These are phyloP conservation scores for Cercospora sojina DNA, from an alignment of 2,329 filamentous ascomycete genomes.

Conservation along the genomic window DNA sequence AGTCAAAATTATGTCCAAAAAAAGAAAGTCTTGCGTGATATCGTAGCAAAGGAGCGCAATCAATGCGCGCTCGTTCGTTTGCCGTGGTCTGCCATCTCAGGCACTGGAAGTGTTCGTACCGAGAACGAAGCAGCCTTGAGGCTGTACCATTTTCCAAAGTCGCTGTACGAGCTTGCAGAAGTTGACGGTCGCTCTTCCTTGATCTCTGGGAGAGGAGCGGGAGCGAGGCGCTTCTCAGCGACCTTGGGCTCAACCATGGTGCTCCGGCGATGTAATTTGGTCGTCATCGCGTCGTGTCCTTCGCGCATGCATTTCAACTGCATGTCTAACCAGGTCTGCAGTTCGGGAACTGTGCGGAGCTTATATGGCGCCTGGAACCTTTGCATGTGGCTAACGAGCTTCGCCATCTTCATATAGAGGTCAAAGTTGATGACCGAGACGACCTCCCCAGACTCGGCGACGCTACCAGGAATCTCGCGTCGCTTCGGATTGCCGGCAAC, in stretches of 20 bases:
- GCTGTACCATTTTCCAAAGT: constrained; percentile 6
- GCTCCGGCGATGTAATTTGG: constrained; percentile 77
- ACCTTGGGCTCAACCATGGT: constrained; percentile 70
- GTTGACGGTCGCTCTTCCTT: background rate
- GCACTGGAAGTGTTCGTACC: constrained; percentile 4
- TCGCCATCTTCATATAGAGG: constrained; percentile 91
- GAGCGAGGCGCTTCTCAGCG: constrained; percentile 16
- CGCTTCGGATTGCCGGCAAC: constrained; percentile 90
- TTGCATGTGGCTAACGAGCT: constrained; percentile 93
- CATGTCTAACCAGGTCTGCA: constrained; percentile 88
- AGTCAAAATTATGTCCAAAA: background rate
- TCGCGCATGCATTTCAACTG: constrained; percentile 75
- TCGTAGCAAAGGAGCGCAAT: background rate
- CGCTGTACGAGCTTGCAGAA: background rate
- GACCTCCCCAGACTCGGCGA: constrained; percentile 59
- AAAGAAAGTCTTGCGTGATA: background rate
- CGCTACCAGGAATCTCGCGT: constrained; percentile 66
- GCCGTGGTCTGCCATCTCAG: constrained; percentile 3
- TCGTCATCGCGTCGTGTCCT: constrained; percentile 61
- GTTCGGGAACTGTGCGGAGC: constrained; percentile 75
- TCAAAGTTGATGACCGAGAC: constrained; percentile 94
- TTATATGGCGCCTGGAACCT: constrained; percentile 93
- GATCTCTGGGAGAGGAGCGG: constrained; percentile 6
- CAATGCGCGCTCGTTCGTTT: constrained; percentile 14
- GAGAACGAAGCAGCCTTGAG: constrained; percentile 6